Evolutionary conservation across 1,284 basidiomycete genomes (phyloP).

Genomic region (Heterobasidion annosum): DNA sequence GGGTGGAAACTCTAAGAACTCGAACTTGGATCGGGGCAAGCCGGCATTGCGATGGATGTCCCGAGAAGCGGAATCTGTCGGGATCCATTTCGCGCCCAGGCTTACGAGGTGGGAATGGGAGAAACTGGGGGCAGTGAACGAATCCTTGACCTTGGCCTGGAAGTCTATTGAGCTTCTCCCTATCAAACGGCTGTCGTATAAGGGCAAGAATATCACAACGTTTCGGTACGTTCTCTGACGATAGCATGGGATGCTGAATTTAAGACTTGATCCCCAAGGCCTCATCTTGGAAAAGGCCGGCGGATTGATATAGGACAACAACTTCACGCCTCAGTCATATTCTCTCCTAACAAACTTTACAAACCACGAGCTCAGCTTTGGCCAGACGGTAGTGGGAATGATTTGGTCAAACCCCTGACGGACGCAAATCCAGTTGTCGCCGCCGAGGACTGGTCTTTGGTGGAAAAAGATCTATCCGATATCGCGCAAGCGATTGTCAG

Average conservation of each 20-base stretch:
- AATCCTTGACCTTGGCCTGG: slow-evolving; percentile 16
- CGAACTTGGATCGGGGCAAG: slow-evolving; percentile 2
- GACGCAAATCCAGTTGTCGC: neutral
- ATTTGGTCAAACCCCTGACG: neutral
- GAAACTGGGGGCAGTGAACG: slow-evolving; percentile 3
- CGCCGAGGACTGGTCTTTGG: neutral
- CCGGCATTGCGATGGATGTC: slow-evolving; percentile 14
- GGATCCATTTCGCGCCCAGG: slow-evolving; percentile 3
- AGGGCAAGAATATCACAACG: slow-evolving; percentile 9
- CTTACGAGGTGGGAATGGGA: neutral
- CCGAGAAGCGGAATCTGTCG: slow-evolving; percentile 8
- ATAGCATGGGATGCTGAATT: neutral
- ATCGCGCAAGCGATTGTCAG: neutral
- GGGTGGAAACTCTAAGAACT: slow-evolving; percentile 12
- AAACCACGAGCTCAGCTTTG: neutral
- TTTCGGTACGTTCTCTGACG: neutral
- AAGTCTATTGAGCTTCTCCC: slow-evolving; percentile 16
- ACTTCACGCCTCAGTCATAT: neutral
- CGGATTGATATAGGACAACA: neutral
- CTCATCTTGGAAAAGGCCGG: neutral
- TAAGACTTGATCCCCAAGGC: neutral
- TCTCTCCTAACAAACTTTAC: neutral
- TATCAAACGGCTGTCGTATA: slow-evolving; percentile 18
- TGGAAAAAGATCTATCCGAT: neutral
- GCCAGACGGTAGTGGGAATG: neutral